Evolutionary conservation across 2,329 filamentous ascomycete genomes (phyloP).

Genomic region (Gnomoniopsis sp.): DNA sequence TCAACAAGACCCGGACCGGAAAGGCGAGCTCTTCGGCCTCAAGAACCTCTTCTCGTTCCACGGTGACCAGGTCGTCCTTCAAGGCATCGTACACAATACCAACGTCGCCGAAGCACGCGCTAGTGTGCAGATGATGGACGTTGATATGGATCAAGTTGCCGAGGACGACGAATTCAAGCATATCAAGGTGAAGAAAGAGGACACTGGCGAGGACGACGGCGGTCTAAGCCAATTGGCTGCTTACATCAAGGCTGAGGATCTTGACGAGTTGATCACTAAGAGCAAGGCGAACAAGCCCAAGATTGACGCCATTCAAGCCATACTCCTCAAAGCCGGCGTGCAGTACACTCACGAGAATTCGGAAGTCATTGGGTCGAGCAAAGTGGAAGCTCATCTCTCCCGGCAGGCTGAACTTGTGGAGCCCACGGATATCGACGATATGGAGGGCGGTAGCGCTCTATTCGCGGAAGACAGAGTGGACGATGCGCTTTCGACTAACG

Average conservation of each 20-base stretch:
- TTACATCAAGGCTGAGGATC: conserved; percentile 48
- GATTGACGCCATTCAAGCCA: conserved; percentile 80
- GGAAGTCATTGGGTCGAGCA: conserved; percentile 89
- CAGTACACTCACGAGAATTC: conserved; percentile 96
- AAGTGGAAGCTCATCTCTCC: conserved; percentile 82
- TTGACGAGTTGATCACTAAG: conserved; percentile 30
- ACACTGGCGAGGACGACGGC: conserved; percentile 51
- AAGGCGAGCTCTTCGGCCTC: conserved; percentile 92
- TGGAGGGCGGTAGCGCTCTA: conserved; percentile 46
- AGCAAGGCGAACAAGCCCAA: conserved; percentile 37
- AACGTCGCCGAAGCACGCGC: conserved; percentile 92
- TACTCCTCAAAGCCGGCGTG: conserved; percentile 82
- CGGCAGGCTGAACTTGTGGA: conserved; percentile 66
- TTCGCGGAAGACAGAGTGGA: conserved; percentile 51
- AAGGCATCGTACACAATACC: conserved; percentile 98
- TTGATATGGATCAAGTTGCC: conserved; percentile 65
- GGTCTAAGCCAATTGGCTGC: conserved; percentile 72
- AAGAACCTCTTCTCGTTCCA: conserved; percentile 83
- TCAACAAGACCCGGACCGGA: conserved; percentile 75
- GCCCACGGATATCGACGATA: conserved; percentile 30
- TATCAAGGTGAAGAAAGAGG: conserved; percentile 48
- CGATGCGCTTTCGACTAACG: conserved; percentile 24
- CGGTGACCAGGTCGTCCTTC: conserved; percentile 72
- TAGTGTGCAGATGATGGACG: conserved; percentile 74
- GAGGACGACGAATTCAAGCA: conserved; percentile 36